These are phyloP conservation scores for Plenodomus tracheiphilus DNA, from an alignment of 2,329 filamentous ascomycete species.

Conservation along the genomic window DNA sequence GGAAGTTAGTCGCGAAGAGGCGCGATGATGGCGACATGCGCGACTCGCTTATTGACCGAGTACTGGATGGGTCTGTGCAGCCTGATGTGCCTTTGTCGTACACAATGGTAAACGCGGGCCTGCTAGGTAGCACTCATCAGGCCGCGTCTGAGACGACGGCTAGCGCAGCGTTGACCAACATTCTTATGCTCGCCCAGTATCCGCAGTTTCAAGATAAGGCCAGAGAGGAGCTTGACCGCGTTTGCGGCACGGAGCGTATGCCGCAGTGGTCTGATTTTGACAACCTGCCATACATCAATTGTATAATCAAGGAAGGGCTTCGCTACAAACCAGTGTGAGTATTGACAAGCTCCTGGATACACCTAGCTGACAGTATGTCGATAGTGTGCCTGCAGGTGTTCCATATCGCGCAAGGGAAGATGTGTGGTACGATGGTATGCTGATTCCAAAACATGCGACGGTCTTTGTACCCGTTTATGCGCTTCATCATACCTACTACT, in stretches of 20 bases:
- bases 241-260: slow-evolving; percentile 20
- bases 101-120: slow-evolving; percentile 4
- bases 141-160: slow-evolving; percentile 24
- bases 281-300: slow-evolving; percentile 35
- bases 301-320: slow-evolving; percentile 34
- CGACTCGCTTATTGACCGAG: slow-evolving; percentile 28
- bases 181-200: slow-evolving; percentile 28
- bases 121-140: slow-evolving; percentile 10
- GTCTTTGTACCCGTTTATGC: slow-evolving; percentile 36
- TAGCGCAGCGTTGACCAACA: slow-evolving; percentile 18
- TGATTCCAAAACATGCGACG: slow-evolving; percentile 33
- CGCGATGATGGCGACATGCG: slow-evolving; percentile 24
- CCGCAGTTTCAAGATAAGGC: slow-evolving; percentile 27
- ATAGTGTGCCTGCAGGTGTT: slow-evolving; percentile 25
- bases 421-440: slow-evolving; percentile 35
- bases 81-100: slow-evolving; percentile 8
- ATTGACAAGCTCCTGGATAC: background rate
- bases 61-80: slow-evolving; percentile 15
- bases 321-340: slow-evolving; percentile 32
- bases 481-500: slow-evolving; percentile 20
- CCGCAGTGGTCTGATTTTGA: slow-evolving; percentile 29
- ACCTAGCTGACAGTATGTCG: slow-evolving; percentile 4
- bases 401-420: slow-evolving; percentile 28
- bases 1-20: slow-evolving; percentile 18
- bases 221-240: slow-evolving; percentile 18